A percentile compares a stretch with the other conserved stretches of the same genome.
These are phyloP conservation scores for Astrothelium macrocarpum DNA, from an alignment of 495 filamentous ascomycete genomes.

Conservation along the genomic window DNA sequence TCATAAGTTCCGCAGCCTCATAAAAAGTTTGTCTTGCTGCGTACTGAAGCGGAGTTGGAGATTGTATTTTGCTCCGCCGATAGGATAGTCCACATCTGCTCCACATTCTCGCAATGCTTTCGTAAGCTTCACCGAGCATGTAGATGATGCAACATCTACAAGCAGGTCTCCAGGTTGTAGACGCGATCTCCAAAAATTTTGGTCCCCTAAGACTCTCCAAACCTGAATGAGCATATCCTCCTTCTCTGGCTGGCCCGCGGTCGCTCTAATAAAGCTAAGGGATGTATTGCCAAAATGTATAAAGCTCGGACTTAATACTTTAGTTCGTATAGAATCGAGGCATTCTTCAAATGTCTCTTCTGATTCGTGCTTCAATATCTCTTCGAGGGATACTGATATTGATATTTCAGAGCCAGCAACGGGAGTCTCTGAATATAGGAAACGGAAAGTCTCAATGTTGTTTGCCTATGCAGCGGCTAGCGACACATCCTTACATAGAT, in stretches of 20 bases:
- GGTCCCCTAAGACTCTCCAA: not conserved
- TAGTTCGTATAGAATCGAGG: not conserved
- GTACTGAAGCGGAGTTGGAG: constrained; percentile 9
- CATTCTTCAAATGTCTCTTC: not conserved
- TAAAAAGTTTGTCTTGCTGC: constrained; percentile 10
- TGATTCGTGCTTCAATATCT: not conserved
- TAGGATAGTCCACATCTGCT: constrained; percentile 14
- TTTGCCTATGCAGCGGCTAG: not conserved
- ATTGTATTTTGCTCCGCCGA: not conserved
- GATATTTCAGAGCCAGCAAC: not conserved
- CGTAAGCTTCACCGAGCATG: constrained; percentile 16
- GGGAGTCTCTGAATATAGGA: not conserved
- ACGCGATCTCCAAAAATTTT: not conserved
- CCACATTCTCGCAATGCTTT: constrained; percentile 17
- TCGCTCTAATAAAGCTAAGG: not conserved
- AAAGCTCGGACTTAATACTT: not conserved
- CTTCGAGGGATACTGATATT: not conserved
- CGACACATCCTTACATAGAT: not conserved
- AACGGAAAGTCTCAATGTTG: not conserved
- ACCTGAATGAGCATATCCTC: not conserved
- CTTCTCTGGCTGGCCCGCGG: not conserved
- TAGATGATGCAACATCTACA: constrained; percentile 2
- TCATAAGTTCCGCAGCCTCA: constrained; percentile 17
- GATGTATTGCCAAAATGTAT: not conserved
- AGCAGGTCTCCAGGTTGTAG: not conserved